phyloP scores from a whole-genome alignment of 371 early-diverging fungal species.

The Mortierella sp. region DNA sequence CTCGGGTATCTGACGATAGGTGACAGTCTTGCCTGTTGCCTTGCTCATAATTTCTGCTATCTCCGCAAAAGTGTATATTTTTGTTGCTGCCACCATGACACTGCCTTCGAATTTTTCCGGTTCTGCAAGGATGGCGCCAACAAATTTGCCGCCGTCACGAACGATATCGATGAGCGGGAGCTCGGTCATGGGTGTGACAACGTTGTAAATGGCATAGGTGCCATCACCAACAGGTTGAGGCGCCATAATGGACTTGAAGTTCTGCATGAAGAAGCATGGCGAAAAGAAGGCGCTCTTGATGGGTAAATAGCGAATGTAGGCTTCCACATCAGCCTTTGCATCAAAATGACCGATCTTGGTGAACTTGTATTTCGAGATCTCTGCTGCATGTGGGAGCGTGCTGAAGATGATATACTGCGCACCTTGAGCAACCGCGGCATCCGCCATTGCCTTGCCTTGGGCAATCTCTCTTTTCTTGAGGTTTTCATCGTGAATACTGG shows the following conservation, averaged over 20 bases:
- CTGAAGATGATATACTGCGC: constrained; percentile 30
- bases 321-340: constrained; percentile 18
- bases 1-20: constrained; percentile 12
- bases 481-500: constrained; percentile 4
- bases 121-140: constrained; percentile 29
- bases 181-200: constrained; percentile 10
- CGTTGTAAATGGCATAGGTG: constrained; percentile 9
- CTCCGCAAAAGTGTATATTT: constrained; percentile 14
- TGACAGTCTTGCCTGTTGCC: constrained; percentile 21
- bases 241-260: not conserved
- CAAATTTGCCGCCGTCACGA: constrained; percentile 22
- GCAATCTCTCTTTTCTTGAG: constrained; percentile 14
- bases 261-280: constrained; percentile 20
- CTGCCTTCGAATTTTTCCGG: constrained; percentile 32
- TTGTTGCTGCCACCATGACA: constrained; percentile 11
- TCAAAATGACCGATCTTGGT: constrained; percentile 7
- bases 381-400: constrained; percentile 11
- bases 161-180: constrained; percentile 10
- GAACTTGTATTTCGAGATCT: constrained; percentile 10
- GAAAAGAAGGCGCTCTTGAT: constrained; percentile 30
- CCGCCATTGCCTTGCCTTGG: constrained; percentile 17
- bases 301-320: constrained; percentile 18
- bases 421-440: constrained; percentile 25
- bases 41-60: constrained; percentile 8
- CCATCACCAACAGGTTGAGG: constrained; percentile 24